Percentiles rank a stretch among this genome's conserved stretches.
phyloP scores from a whole-genome alignment of 2,329 filamentous ascomycete species.

The Rutstroemia sp. region DNA sequence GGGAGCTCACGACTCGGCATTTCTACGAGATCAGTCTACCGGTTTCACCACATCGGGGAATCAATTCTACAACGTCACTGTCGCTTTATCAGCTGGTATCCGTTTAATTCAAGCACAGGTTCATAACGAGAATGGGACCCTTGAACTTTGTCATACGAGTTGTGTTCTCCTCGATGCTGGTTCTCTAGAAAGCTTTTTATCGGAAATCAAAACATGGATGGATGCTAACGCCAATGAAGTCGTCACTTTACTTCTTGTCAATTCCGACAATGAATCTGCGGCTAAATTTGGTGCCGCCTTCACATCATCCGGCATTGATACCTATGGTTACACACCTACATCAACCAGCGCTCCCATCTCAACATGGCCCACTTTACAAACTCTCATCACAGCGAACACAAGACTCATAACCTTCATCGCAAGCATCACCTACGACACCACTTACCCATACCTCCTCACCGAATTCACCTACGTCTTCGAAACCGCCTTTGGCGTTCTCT shows the following conservation, averaged over 20 bases:
- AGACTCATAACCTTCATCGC: slow-evolving; percentile 66
- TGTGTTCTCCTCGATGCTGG: slow-evolving; percentile 55
- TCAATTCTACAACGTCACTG: slow-evolving; percentile 50
- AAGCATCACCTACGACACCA: slow-evolving; percentile 36
- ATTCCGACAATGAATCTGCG: slow-evolving; percentile 48
- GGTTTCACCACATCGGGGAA: slow-evolving; percentile 42
- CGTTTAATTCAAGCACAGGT: slow-evolving; percentile 59
- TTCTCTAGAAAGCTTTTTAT: slow-evolving; percentile 46
- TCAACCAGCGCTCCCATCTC: slow-evolving; percentile 35
- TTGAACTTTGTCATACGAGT: slow-evolving; percentile 52
- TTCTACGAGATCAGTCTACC: slow-evolving; percentile 41
- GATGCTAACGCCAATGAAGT: slow-evolving; percentile 52
- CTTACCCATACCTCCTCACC: slow-evolving; percentile 51
- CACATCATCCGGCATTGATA: slow-evolving; percentile 47
- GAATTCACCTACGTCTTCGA: slow-evolving; percentile 66
- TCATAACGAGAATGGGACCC: slow-evolving; percentile 42
- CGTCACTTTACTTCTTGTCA: slow-evolving; percentile 56
- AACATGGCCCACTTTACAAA: slow-evolving; percentile 65
- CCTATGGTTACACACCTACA: slow-evolving; percentile 52
- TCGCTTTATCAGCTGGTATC: slow-evolving; percentile 54
- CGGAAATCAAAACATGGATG: slow-evolving; percentile 52
- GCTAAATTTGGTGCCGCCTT: slow-evolving; percentile 41
- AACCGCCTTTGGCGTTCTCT: slow-evolving; percentile 58
- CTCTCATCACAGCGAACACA: slow-evolving; percentile 56
- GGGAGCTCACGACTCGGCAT: slow-evolving; percentile 59